phyloP scores from a whole-genome alignment of 257 asterid species.

The Verbascum thapsus region DNA sequence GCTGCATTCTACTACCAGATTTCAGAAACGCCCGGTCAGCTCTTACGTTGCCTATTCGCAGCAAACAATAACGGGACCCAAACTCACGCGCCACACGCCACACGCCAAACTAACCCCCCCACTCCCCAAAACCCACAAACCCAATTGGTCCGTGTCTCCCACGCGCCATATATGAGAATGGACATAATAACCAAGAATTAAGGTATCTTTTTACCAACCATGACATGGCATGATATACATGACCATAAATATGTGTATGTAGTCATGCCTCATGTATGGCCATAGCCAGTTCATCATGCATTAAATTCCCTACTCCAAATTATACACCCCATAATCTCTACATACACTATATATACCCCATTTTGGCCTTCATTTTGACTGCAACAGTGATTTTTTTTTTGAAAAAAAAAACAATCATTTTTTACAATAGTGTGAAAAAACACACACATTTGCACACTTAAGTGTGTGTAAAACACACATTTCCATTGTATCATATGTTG shows the following conservation, averaged over 20 bases:
- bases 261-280: constrained; percentile 32
- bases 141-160: neutral
- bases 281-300: constrained; percentile 48
- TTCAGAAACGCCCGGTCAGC: constrained; percentile 26
- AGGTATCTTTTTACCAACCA: constrained; percentile 22
- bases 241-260: constrained; percentile 19
- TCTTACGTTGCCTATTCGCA: too few species aligned
- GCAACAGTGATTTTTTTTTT: constrained; percentile 31
- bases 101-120: neutral
- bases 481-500: too few species aligned
- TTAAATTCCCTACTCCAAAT: too few species aligned
- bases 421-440: neutral
- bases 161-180: constrained; percentile 2
- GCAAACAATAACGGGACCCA: neutral
- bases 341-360: neutral
- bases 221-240: constrained; percentile 32
- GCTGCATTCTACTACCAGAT: constrained; percentile 2
- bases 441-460: constrained; percentile 3
- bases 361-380: constrained; percentile 39
- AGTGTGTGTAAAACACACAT: constrained; percentile 18
- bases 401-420: too few species aligned
- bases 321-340: constrained; percentile 24
- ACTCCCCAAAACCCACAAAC: neutral
- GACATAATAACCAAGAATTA: constrained; percentile 6
- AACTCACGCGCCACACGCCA: neutral